Percentiles rank a stretch among this genome's conserved stretches.
Evolutionary conservation across 2,329 filamentous ascomycete genomes (phyloP).

Genomic region (Didymosphaeria variabile): DNA sequence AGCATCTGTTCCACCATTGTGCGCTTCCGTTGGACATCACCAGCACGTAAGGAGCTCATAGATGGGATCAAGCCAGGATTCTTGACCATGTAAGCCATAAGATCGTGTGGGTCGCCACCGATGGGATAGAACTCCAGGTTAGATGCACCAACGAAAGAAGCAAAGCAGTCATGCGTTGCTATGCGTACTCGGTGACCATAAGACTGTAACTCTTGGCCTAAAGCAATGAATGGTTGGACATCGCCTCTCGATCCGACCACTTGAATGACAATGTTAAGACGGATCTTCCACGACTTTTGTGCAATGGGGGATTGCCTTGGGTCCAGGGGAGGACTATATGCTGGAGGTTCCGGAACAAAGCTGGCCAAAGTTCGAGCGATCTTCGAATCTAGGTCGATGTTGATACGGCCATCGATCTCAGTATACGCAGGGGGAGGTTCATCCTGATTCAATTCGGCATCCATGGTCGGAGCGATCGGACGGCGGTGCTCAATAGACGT

Average conservation of each 20-base stretch:
- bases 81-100: slow-evolving; percentile 63
- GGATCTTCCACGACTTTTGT: slow-evolving; percentile 9
- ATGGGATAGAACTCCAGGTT: slow-evolving; percentile 48
- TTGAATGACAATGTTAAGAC: slow-evolving; percentile 65
- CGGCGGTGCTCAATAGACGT: neutral
- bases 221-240: slow-evolving; percentile 67
- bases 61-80: slow-evolving; percentile 53
- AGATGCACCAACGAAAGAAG: slow-evolving; percentile 25
- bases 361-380: slow-evolving; percentile 9
- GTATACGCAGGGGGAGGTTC: slow-evolving; percentile 9
- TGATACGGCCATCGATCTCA: slow-evolving; percentile 18
- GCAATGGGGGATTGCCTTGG: neutral
- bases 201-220: slow-evolving; percentile 59
- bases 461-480: neutral
- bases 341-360: slow-evolving; percentile 8
- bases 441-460: neutral
- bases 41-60: slow-evolving; percentile 31
- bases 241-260: slow-evolving; percentile 64
- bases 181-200: slow-evolving; percentile 42
- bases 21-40: slow-evolving; percentile 46
- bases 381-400: slow-evolving; percentile 18
- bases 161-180: slow-evolving; percentile 35
- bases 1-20: slow-evolving; percentile 35
- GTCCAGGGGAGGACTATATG: slow-evolving; percentile 1
- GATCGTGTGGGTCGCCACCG: slow-evolving; percentile 44